Conservation (phyloP, 352 stramenopile genomes). For the Globisporangium abappressorium region DNA sequence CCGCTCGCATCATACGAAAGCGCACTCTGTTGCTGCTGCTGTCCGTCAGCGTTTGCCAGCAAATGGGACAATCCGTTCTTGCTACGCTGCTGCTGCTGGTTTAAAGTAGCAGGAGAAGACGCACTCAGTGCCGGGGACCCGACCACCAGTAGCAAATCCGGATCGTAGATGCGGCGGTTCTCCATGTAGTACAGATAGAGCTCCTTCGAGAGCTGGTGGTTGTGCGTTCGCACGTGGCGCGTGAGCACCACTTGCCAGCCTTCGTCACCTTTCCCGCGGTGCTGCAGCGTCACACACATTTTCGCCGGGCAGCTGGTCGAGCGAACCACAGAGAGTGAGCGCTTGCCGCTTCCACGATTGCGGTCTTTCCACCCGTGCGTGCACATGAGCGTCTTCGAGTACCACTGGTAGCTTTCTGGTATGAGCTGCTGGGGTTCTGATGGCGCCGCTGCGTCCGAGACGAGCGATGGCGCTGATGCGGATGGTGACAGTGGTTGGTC, state of each 20-base stretch:
- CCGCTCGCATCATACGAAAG: background rate
- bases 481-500: background rate
- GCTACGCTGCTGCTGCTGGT: background rate
- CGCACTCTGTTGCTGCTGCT: background rate
- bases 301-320: slow-evolving; percentile 71
- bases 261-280: slow-evolving; percentile 28
- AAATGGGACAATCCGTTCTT: slow-evolving; percentile 13
- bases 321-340: slow-evolving; percentile 50
- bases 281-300: slow-evolving; percentile 78
- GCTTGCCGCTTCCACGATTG: slow-evolving; percentile 61
- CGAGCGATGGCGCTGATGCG: background rate
- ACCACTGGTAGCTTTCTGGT: slow-evolving; percentile 62
- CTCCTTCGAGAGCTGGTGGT: slow-evolving; percentile 71
- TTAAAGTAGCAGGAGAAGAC: background rate
- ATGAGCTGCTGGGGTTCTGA: slow-evolving; percentile 42
- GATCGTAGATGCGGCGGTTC: slow-evolving; percentile 76
- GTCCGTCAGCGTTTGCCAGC: slow-evolving; percentile 4
- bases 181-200: slow-evolving; percentile 76
- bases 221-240: slow-evolving; percentile 68
- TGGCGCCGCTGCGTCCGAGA: background rate
- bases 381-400: slow-evolving; percentile 82
- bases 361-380: slow-evolving; percentile 79
- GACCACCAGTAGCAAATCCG: slow-evolving; percentile 44
- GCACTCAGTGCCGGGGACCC: background rate
- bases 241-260: slow-evolving; percentile 76